phyloP scores from a whole-genome alignment of 2,329 filamentous ascomycete species.

The Colletotrichum acutatum region DNA sequence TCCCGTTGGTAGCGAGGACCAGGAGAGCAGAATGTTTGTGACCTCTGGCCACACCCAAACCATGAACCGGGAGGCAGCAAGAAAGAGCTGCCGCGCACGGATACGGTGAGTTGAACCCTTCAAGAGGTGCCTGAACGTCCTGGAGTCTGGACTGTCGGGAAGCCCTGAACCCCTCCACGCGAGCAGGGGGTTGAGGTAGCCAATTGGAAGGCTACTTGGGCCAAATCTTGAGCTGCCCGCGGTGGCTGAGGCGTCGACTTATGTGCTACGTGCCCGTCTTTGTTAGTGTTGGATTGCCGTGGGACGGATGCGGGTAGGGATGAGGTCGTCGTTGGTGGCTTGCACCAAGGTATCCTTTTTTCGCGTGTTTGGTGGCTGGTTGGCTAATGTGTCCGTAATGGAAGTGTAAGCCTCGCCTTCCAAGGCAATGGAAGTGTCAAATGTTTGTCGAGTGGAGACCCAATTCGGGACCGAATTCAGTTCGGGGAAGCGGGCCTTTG shows the following conservation, averaged over 20 bases:
- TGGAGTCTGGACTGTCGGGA: no score
- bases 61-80: not conserved
- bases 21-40: not conserved
- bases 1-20: not conserved
- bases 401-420: no score
- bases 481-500: not conserved
- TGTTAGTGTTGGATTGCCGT: not conserved
- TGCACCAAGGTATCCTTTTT: not conserved
- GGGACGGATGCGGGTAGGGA: not conserved
- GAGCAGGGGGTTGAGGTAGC: not conserved
- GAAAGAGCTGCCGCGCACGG: not conserved
- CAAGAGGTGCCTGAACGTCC: not conserved
- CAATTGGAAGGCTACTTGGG: not conserved
- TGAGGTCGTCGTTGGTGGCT: not conserved
- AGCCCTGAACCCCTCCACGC: not conserved
- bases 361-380: not conserved
- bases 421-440: not conserved
- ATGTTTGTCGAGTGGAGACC: not conserved
- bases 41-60: not conserved
- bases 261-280: not conserved
- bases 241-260: slow-evolving; percentile 1
- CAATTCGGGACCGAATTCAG: no score
- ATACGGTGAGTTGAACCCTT: slow-evolving; percentile 22
- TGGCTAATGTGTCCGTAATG: not conserved
- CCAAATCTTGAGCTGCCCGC: not conserved